Base-by-base conservation (phyloP, 2,329 filamentous ascomycete species). In the Samsoniella hepiali region DNA sequence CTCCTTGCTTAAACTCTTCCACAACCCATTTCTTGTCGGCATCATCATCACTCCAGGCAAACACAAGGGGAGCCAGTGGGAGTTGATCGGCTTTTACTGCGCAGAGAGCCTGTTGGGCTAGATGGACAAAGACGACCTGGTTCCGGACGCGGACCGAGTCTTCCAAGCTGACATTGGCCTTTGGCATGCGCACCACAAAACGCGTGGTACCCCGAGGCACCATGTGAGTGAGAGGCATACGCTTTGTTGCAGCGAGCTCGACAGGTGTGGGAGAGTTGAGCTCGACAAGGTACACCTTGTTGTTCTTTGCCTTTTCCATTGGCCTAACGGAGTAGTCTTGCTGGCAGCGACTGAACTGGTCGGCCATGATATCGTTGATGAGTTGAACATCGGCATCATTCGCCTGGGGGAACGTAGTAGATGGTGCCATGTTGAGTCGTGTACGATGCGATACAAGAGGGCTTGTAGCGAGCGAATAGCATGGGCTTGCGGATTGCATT, bases 151-250 rank as follows among this genome's bases (percentile, higher is more conserved):
- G 61, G 29, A 63, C 60, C 34, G 62, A 55, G 51, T 65, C 58
- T 45, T 62, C 58, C 40, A 64, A 17, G 49, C 51, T 64, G 42
- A 57, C 49, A 29, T 64, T 50, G n/a, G 58, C 42, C 13, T 42
- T 49, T 11, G 64, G 61, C 17, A 65, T 60, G 32, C 64, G 56
- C 9, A 65, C 27, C 3, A 65, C n/a, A 11, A 65, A 17, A 15
- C 53, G 31, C 5, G 64, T 60, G 11, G 62, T 65, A 10, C 58
- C 55, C 50, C 66, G 61, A 65, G 64, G 64, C 59, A 64, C 17
- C 47, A 50, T 44, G 38, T 60, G 47, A 27, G 42, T 58, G n/a
- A 64, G 31, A 17, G 42, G 36, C 31, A 45, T 22, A 22, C 38
- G 29, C 7, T 32, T 11, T 8, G 8, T 45, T 51, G 53, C 34